phyloP scores from a whole-genome alignment of 2,329 filamentous ascomycete genomes.

The Cladosporium oxysporum region DNA sequence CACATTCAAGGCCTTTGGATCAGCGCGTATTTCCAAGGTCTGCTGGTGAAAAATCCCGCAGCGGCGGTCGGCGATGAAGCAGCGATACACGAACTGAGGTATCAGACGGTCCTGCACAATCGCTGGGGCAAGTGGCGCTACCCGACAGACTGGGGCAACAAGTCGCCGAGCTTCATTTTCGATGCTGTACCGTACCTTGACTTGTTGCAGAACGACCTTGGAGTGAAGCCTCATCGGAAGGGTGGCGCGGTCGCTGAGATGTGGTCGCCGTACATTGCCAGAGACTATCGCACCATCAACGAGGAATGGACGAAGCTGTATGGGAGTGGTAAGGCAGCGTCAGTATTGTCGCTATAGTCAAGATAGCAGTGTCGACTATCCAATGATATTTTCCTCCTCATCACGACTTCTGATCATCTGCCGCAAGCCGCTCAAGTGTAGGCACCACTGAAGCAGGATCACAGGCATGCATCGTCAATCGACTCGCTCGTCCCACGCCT shows the following conservation, averaged over 20 bases:
- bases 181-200: constrained; percentile 75
- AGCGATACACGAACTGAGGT: constrained; percentile 42
- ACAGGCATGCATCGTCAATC: neutral
- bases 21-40: constrained; percentile 62
- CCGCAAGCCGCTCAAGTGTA: neutral
- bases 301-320: constrained; percentile 7
- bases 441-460: neutral
- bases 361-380: neutral
- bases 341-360: neutral
- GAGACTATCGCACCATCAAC: constrained; percentile 13
- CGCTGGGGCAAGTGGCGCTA: constrained; percentile 72
- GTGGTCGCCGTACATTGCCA: constrained; percentile 14
- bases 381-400: neutral
- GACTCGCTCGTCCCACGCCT: neutral
- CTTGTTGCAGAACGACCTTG: constrained; percentile 65
- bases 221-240: constrained; percentile 59
- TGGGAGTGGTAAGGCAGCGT: neutral
- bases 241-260: constrained; percentile 15
- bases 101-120: constrained; percentile 55
- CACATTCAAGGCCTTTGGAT: constrained; percentile 50
- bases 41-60: constrained; percentile 41
- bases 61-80: constrained; percentile 38
- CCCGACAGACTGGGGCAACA: constrained; percentile 63
- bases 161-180: constrained; percentile 71
- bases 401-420: neutral